Evolutionary conservation across 768 basidiomycete species (phyloP), one percentile per base, ranked within the genome.

Genomic region (Lactarius tabidus): DNA sequence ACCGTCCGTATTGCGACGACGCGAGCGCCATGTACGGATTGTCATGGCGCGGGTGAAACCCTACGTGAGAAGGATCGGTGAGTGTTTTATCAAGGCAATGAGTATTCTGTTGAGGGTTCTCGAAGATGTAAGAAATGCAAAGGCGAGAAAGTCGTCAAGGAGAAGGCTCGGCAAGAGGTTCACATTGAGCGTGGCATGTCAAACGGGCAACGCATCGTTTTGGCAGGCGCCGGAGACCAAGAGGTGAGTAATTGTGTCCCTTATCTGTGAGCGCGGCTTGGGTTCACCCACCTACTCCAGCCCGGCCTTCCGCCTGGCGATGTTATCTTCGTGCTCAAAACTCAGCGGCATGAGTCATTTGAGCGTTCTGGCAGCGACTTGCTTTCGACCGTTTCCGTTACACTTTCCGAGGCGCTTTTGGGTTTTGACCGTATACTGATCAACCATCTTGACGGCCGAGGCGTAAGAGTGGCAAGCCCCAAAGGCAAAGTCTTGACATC

Each of bases 41-140:
- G 92, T 71, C 76, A 81, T 48, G 91, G 90, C 1, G 75, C 75
- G 62, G 90, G 91, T 6, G 83, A 84, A 72, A 89, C 85, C 70
- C 74, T 94, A 48, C 85, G 86, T 65, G 92, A 93, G 70, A 94
- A 94, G 71, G 93, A 95, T 70, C 79, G 87, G 92, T 92, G 68
- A 23, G 82, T 52, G 18, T 56, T 17, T 9, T 53, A 18, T 63
- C 7, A 20, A 62, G 54, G 2, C 48, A 23, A 53, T 43, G 23
- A n/a, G n/a, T 23, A 39, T 57, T 35, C 26, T 35, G 38, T 67
- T 68, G 23, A 71, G 29, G 69, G 45, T 59, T 29, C 20, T 45
- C 5, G 6, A 71, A 96, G 95, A 69, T 98, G 95, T 77, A 98
- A 95, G 77, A 96, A 93, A 73, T 98, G 96, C 77, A 94, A 95